Base-by-base conservation (phyloP, 2,329 filamentous ascomycete genomes). In the Colletotrichum eleusines region DNA sequence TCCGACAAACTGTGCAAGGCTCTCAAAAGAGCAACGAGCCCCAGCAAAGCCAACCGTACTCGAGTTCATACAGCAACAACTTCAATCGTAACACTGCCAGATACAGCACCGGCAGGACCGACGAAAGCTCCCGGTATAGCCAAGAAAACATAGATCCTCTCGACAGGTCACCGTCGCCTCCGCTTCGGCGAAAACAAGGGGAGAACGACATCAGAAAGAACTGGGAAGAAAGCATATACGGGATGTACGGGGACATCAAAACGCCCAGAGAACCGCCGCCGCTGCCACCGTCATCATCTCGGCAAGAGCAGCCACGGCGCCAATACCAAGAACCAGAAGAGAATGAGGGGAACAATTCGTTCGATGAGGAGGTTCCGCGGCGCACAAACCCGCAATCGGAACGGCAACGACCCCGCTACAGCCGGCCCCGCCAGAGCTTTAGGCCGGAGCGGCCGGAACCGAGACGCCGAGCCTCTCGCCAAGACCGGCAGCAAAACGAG, bases 31-130 rank as follows among this genome's bases (percentile, higher is more conserved):
- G n/a, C 31, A 63, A 18, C n/a, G 59, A 55, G 9, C 18, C 55
- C 4, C 67, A 55, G 11, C 33, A 51, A 48, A 53, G 20, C 33
- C 66, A 61, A 12, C 33, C 69, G 18, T 69, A 72, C 23, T 58
- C 55, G 5, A 69, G 54, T 50, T 69, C 69, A 23, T 72, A 72
- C 42, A 72, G 60, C 69, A 72, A 69, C 55, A 72, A 72, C 61
- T 72, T 69, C 26, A 66, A 72, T n/a, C 66, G 66, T 5, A 28
- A 35, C n/a, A 69, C 61, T 16, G 51, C 55, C 18, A 69, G 69
- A 28, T 62, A 65, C 50, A 72, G 69, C 23, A 69, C 69, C 9
- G 66, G 66, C 2, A 61, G 60, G 8, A 69, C 53, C 8, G 59
- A 68, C 1, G 50, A 60, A 26, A 60, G 44, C 59, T 65, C 53